A percentile compares a stretch with the other conserved stretches of the same genome.
Evolutionary conservation across 176 grass and related monocot species (phyloP).

Genomic region (Eleusine indica): DNA sequence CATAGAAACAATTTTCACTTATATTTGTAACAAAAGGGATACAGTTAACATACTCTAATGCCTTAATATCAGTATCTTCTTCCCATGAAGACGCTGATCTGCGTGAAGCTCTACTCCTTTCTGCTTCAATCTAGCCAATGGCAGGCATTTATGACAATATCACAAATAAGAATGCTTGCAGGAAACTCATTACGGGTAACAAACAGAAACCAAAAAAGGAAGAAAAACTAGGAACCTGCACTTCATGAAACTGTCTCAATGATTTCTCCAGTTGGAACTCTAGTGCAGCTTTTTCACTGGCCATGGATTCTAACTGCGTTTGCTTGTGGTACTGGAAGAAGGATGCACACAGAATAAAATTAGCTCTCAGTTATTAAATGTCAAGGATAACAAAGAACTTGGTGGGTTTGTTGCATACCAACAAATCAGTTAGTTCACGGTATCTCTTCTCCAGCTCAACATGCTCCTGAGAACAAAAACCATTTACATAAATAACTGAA

Average conservation of each 20-base stretch:
- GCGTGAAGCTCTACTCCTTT: constrained; percentile 74
- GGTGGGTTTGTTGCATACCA: constrained; percentile 60
- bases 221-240: constrained; percentile 62
- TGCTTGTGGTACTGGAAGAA: constrained; percentile 97
- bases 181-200: background rate
- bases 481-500: constrained; percentile 4
- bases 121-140: constrained; percentile 84
- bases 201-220: constrained; percentile 35
- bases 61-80: constrained; percentile 99
- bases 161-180: constrained; percentile 31
- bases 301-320: constrained; percentile 96
- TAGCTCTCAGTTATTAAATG: constrained; percentile 6
- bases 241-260: constrained; percentile 84
- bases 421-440: constrained; percentile 93
- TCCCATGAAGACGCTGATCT: constrained; percentile 88
- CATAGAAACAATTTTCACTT: constrained; percentile 6
- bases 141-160: constrained; percentile 28
- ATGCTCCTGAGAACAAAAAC: constrained; percentile 75
- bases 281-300: constrained; percentile 89
- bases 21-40: constrained; percentile 9
- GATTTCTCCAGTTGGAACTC: constrained; percentile 98
- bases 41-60: constrained; percentile 66
- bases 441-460: constrained; percentile 98
- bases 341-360: constrained; percentile 33
- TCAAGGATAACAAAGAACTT: constrained; percentile 4